Evolutionary conservation across 2,329 filamentous ascomycete genomes (phyloP).

Genomic region (Penicillium sp.): DNA sequence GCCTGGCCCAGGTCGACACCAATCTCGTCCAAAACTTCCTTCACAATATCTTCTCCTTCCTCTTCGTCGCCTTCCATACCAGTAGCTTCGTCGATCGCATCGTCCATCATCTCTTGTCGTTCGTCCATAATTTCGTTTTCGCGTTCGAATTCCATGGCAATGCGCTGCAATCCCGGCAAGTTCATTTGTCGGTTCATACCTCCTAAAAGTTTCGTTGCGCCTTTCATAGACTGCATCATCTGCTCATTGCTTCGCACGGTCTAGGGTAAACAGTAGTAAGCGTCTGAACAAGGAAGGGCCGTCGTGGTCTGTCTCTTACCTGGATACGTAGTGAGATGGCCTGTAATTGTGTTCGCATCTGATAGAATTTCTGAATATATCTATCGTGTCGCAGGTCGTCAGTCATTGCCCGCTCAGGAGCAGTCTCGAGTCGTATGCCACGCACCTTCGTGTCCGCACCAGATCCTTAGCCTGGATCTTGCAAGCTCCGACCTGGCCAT

Average conservation of each 20-base stretch:
- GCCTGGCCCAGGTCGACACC: constrained; percentile 89
- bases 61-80: constrained; percentile 83
- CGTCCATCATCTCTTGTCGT: constrained; percentile 99
- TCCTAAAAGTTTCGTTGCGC: constrained; percentile 86
- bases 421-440: background rate
- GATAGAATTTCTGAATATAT: constrained; percentile 98
- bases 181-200: constrained; percentile 99
- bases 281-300: constrained; percentile 5
- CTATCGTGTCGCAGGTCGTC: constrained; percentile 47
- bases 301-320: constrained; percentile 53
- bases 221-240: constrained; percentile 99
- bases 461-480: constrained; percentile 98
- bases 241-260: constrained; percentile 98
- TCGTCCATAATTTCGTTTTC: constrained; percentile 99
- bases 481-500: constrained; percentile 96
- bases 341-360: constrained; percentile 95
- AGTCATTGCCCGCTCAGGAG: constrained; percentile 5
- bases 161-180: constrained; percentile 88
- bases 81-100: constrained; percentile 95
- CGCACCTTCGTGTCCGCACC: constrained; percentile 80
- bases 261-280: constrained; percentile 50
- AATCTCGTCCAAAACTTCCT: constrained; percentile 95
- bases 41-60: constrained; percentile 94
- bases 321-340: constrained; percentile 94
- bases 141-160: constrained; percentile 98